Evolutionary conservation across 257 asterid genomes (phyloP).

Genomic region (Misopates orontium): DNA sequence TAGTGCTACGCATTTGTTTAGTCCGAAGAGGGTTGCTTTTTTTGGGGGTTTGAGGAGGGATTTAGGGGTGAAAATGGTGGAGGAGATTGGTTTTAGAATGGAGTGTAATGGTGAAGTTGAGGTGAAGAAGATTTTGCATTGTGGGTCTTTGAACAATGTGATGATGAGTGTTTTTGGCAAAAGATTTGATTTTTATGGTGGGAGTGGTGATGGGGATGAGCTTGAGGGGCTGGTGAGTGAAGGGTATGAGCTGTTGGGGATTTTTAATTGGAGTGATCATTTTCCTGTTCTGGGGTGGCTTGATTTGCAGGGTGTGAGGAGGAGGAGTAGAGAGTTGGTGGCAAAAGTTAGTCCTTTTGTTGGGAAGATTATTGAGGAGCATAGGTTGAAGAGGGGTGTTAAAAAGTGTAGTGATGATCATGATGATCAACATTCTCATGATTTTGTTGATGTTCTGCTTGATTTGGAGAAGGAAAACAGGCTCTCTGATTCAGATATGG

Average conservation of each 20-base stretch:
- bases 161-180: conserved; percentile 76
- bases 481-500: conserved; percentile 65
- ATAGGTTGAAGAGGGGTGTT: conserved; percentile 39
- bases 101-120: conserved; percentile 33
- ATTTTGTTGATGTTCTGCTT: conserved; percentile 75
- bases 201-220: conserved; percentile 33
- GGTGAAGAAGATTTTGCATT: conserved; percentile 52
- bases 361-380: conserved; percentile 60
- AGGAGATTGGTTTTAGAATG: conserved; percentile 37
- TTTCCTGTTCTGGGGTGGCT: conserved; percentile 66
- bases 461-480: conserved; percentile 60
- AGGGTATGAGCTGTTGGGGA: conserved; percentile 69
- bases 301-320: conserved; percentile 72
- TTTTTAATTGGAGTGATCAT: conserved; percentile 81
- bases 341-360: conserved; percentile 53
- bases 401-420: conserved; percentile 6
- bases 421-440: conserved; percentile 41
- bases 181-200: conserved; percentile 37
- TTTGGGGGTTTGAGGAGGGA: conserved; percentile 42
- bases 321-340: conserved; percentile 51
- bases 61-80: conserved; percentile 55
- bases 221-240: conserved; percentile 59
- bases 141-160: conserved; percentile 68
- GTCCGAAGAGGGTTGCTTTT: conserved; percentile 50
- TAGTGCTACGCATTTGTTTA: conserved; percentile 63